phyloP scores from a whole-genome alignment of 495 filamentous ascomycete genomes.

The Penicillium mononematosum region DNA sequence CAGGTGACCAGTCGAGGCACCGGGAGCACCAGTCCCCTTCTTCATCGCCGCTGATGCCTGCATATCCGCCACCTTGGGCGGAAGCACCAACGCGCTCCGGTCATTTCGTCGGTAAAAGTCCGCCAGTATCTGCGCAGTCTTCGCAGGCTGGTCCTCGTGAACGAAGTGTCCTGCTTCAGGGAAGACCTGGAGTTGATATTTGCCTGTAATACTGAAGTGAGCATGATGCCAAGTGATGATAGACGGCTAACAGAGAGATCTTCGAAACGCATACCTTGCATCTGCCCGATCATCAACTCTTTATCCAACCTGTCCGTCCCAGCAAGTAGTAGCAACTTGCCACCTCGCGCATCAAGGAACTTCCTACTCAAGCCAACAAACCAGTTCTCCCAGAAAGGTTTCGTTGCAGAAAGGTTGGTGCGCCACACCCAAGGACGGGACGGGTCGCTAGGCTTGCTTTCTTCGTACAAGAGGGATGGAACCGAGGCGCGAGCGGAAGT shows the following conservation, averaged over 20 bases:
- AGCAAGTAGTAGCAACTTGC: conserved; percentile 86
- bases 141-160: conserved; percentile 90
- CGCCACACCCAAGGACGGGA: conserved; percentile 70
- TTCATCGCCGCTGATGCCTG: conserved; percentile 49
- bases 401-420: conserved; percentile 78
- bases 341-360: conserved; percentile 79
- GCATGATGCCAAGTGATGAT: background rate
- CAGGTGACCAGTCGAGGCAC: background rate
- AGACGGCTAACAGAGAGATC: background rate
- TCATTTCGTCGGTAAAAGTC: conserved; percentile 94
- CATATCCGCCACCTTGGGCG: conserved; percentile 79
- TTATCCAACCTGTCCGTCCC: conserved; percentile 93
- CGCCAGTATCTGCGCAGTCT: conserved; percentile 76
- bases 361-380: conserved; percentile 84
- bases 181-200: conserved; percentile 93
- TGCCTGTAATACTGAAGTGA: conserved; percentile 52
- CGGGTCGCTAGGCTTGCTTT: conserved; percentile 35
- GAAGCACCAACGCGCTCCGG: conserved; percentile 75
- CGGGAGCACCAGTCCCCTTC: conserved; percentile 26
- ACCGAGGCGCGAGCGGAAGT: conserved; percentile 81
- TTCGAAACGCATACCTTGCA: conserved; percentile 67
- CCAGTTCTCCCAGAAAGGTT: conserved; percentile 94
- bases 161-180: conserved; percentile 96
- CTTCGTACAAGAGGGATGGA: conserved; percentile 69
- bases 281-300: conserved; percentile 94